phyloP scores from a whole-genome alignment of 202 grass and related monocot genomes.

The Carex sylvatica region DNA sequence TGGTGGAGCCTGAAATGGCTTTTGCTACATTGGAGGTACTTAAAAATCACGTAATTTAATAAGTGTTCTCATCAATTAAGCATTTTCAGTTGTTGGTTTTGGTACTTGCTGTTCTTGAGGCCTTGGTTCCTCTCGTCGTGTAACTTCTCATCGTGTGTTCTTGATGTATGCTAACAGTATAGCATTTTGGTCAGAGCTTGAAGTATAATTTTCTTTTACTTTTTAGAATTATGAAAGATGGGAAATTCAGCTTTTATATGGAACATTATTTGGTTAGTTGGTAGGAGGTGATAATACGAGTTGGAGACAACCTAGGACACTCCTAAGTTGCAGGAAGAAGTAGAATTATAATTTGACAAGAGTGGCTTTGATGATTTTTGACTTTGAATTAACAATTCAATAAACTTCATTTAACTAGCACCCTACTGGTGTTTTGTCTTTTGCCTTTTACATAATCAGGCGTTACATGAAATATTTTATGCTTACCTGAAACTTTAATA shows the following conservation, averaged over 20 bases:
- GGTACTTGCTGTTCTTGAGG: neutral
- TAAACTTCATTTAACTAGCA: neutral
- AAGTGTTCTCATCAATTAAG: neutral
- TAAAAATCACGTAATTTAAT: neutral
- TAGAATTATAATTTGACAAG: neutral
- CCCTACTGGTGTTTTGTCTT: neutral
- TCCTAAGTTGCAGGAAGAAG: neutral
- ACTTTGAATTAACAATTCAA: neutral
- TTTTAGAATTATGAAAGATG: neutral
- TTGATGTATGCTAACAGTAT: neutral
- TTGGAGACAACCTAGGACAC: neutral
- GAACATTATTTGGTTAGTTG: neutral
- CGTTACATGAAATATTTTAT: neutral
- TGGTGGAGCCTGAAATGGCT: constrained; percentile 97
- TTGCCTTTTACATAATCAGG: neutral
- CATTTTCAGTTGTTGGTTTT: constrained; percentile 6
- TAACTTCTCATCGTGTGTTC: neutral
- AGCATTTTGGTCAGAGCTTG: neutral
- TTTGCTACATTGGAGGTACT: constrained; percentile 89
- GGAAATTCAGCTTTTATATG: neutral
- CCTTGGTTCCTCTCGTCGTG: neutral
- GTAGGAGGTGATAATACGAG: neutral
- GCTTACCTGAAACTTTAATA: neutral
- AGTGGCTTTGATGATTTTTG: neutral
- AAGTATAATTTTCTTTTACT: constrained; percentile 1